Conservation (phyloP, 768 basidiomycete genomes). For the Naganishia friedmannii region DNA sequence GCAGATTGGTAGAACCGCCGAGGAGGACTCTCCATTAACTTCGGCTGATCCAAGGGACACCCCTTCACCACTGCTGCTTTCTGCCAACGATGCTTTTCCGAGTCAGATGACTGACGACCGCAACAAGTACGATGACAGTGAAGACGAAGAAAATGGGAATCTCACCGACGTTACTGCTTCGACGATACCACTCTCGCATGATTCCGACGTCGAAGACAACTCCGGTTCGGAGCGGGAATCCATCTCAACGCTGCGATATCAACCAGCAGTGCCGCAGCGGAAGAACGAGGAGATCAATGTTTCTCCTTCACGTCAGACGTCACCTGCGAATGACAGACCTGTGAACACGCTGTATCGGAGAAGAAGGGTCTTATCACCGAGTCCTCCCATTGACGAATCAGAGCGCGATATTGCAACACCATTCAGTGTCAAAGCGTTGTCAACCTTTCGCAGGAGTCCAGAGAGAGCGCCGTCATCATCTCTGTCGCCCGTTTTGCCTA, state of each 20-base stretch:
- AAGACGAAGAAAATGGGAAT: slow-evolving; percentile 19
- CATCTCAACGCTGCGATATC: not conserved
- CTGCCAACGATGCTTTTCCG: slow-evolving; percentile 1
- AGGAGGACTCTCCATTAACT: slow-evolving; percentile 15
- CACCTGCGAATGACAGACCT: not conserved
- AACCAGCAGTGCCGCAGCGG: not conserved
- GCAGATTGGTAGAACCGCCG: not conserved
- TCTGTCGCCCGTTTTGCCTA: slow-evolving; percentile 10
- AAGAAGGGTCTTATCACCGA: slow-evolving; percentile 27
- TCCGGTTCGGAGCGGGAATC: not conserved
- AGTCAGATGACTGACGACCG: not conserved
- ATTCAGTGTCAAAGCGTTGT: not conserved
- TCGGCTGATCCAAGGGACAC: slow-evolving; percentile 12
- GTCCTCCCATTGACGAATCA: slow-evolving; percentile 18
- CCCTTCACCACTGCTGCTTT: slow-evolving; percentile 16
- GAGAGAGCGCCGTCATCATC: slow-evolving; percentile 15
- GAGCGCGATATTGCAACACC: not conserved
- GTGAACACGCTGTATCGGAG: slow-evolving; percentile 6
- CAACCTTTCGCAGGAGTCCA: not conserved
- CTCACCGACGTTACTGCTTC: slow-evolving; percentile 22
- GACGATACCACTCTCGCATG: slow-evolving; percentile 23
- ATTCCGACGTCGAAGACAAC: slow-evolving; percentile 20
- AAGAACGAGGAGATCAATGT: not conserved
- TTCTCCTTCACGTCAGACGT: not conserved
- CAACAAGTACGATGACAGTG: not conserved